Base-by-base conservation (phyloP, 768 basidiomycete species). In the Suillus discolor region DNA sequence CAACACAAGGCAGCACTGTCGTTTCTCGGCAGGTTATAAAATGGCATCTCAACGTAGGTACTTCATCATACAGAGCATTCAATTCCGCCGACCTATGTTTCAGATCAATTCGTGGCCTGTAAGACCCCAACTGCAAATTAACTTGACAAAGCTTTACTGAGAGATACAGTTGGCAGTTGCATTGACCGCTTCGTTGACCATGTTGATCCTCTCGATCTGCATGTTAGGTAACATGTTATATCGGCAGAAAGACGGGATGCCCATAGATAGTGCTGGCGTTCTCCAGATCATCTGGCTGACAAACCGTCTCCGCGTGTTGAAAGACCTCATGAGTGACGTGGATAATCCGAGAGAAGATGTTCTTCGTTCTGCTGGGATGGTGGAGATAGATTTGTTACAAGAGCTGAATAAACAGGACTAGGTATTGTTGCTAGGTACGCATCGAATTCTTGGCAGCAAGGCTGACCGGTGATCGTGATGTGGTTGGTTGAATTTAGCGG, bases 91-190 rank as follows among this genome's bases (percentile, higher is more conserved):
- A 25, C 61, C 2, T 49, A 38, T 3, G 1, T 8, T 9, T 25
- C 15, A 71, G 70, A 69, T 71, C 39, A 71, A 69, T 41, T 3
- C 6, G n/a, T 23, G 64, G 39, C 65, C 70, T 41, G 70, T 71
- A 7, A 62, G 70, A 18, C 12, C 18, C 3, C 36, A 23, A 1
- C 57, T 49, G 0, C 8, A 54, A 31, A 23, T 12, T 6, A 25
- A 39, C 0, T 45, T 44, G 42, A n/a, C 11, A 7, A 18, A 28
- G 23, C 6, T 57, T 38, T n/a, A 55, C 49, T 28, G 47, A 55
- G 28, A 55, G 36, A 55, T 55, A 8, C 16, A 71, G 70, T 44
- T 66, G 18, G 9, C 9, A 1, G 23, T 71, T 57, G 59, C 64
- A 0, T 61, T 54, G 8, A 13, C 16, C n/a, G 51, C 63, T 55